Base-by-base conservation (phyloP, 768 basidiomycete genomes). In the Inosperma sp. region DNA sequence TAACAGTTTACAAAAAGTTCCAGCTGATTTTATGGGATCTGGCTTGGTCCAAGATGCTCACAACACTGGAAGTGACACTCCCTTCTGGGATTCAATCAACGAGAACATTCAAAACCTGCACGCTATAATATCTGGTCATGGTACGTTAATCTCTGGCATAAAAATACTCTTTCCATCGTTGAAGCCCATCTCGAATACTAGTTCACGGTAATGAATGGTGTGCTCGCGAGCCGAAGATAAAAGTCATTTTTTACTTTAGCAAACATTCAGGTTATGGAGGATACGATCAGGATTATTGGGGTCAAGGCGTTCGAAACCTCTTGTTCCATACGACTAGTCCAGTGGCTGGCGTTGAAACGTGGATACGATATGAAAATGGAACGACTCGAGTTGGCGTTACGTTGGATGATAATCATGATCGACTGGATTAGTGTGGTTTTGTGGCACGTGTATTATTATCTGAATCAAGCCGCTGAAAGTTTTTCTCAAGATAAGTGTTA, bases 211-310 rank as follows among this genome's bases (percentile, higher is more conserved):
- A 88, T 50, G 85, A 88, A 63, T 89, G 87, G 87, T 89, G 87
- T 53, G 77, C 78, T 7, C 79, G 83, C 17, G 83, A 87, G 51
- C 76, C 77, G 2, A 73, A 71, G 2, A 80, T 80, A 54, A 68
- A 78, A 34, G 74, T 84, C 9, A 76, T 84, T 0, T 86, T 87
- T 63, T 89, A 87, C 62, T 89, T 88, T 56, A 76, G 77, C 59
- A 88, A 88, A n/a, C n/a, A n/a, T n/a, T 83, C 84, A 2, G 86
- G 86, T 16, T 87, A 88, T 61, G 83, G 84, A 2, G 86, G 86
- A 16, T 85, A 86, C 47, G 85, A 85, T 6, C 84, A 84, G 0
- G 82, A 85, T 58, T 70, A 71, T 29, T 87, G 85, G 85, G 82
- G 79, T 0, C 73, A 77, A 43, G 86, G 86, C 17, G 82, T 84